A percentile compares a stretch with the other conserved stretches of the same genome.
These are phyloP conservation scores for Hexamita inflata DNA, from an alignment of 208 protist genomes.

Conservation along the genomic window DNA sequence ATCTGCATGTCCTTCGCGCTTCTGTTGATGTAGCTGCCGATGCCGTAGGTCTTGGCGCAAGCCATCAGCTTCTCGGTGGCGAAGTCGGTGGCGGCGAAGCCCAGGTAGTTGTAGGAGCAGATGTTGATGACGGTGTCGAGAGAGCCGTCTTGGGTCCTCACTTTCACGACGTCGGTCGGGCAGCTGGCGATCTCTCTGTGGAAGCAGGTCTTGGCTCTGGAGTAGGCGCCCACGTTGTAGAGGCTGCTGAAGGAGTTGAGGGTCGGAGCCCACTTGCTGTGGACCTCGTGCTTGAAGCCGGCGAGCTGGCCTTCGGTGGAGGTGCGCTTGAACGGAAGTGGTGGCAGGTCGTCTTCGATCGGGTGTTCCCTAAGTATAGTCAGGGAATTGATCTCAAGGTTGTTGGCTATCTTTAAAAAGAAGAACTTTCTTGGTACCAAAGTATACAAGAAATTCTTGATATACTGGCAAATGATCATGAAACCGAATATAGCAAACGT, in stretches of 20 bases:
- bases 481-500: too few species aligned
- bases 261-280: not conserved
- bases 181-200: not conserved
- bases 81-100: slow-evolving; percentile 74
- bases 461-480: too few species aligned
- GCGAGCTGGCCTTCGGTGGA: not conserved
- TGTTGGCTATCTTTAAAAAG: too few species aligned
- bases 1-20: not conserved
- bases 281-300: not conserved
- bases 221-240: not conserved
- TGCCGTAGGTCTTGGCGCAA: not conserved
- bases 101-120: slow-evolving; percentile 92
- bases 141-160: not conserved
- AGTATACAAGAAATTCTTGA: too few species aligned
- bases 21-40: not conserved
- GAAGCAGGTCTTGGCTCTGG: not conserved
- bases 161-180: not conserved
- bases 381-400: too few species aligned
- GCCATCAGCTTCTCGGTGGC: not conserved
- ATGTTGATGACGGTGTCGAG: slow-evolving; percentile 65
- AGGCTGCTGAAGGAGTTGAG: not conserved
- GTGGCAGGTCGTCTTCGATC: not conserved
- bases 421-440: too few species aligned
- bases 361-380: too few species aligned
- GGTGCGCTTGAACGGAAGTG: not conserved